Base-by-base conservation (phyloP, 2,329 filamentous ascomycete species). In the Venturia pyrina region DNA sequence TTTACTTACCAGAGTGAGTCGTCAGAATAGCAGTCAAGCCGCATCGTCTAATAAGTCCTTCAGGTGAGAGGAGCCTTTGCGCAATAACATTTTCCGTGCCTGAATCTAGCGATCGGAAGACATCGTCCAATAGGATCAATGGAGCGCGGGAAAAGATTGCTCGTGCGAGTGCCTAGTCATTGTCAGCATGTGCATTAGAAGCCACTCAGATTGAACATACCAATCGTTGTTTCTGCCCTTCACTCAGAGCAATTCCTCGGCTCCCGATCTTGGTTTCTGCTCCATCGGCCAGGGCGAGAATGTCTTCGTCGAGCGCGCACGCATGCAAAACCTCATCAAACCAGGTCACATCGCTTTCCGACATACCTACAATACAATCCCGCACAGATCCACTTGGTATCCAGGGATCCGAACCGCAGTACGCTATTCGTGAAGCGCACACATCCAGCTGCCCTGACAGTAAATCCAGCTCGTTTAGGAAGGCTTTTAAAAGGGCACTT, bases 381-480 rank as follows among this genome's bases (percentile, higher is more conserved):
- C 46, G 37, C 24, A 64, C 28, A 28, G 44, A 46, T 7, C 62
- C 62, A 48, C 34, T 64, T 50, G 62, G 62, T 15, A 73, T 59
- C 71, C 71, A 73, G 0, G 72, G 70, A 5, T 41, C 66, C 56
- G 72, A 70, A 5, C 62, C 56, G 56, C 70, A 72, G 60, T 63
- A 72, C 13, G 69, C 70, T 4, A 66, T 62, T 13, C 65, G n/a
- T 28, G 37, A 32, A 0, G 61, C 60, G 5, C n/a, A 28, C 13
- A 65, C 46, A 19, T 43, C 50, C 21, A 69, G 60, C 34, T 62
- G 44, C 46, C 69, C 70, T 17, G 61, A 65, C 10, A 24, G 32
- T 11, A 65, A 7, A 1, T 60, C 62, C 3, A 67, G 66, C 32
- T 72, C 71, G 13, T 70, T 69, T 1, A 72, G 50, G 6, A 72